phyloP scores from a whole-genome alignment of 441 rosid species.

The Populus hybrid region DNA sequence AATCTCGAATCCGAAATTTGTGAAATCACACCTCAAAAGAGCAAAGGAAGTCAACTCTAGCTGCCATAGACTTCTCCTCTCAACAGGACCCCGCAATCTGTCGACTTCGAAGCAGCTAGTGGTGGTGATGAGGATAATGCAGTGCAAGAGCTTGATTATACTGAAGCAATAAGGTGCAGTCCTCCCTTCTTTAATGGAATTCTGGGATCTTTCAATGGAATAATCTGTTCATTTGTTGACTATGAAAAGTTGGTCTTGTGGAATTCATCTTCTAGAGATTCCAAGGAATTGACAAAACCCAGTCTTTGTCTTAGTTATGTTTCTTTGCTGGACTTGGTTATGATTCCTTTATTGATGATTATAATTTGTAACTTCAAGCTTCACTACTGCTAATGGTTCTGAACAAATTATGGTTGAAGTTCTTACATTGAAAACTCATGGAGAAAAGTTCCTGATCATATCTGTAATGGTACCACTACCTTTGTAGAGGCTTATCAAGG shows the following conservation, averaged over 20 bases:
- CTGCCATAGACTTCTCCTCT: background rate
- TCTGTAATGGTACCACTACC: background rate
- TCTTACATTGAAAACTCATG: slow-evolving; percentile 7
- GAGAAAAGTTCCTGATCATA: slow-evolving; percentile 10
- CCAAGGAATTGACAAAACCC: slow-evolving; percentile 19
- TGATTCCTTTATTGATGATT: background rate
- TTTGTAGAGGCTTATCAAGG: background rate
- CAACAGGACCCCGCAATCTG: slow-evolving; percentile 1
- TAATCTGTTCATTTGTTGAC: slow-evolving; percentile 23
- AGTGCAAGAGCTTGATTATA: background rate
- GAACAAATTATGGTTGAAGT: slow-evolving; percentile 6
- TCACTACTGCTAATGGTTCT: background rate
- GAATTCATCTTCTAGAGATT: too few relatives aligned
- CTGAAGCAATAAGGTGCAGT: background rate
- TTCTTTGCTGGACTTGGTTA: slow-evolving; percentile 9
- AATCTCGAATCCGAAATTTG: slow-evolving; percentile 27
- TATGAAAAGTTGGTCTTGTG: slow-evolving; percentile 1
- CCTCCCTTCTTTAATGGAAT: background rate
- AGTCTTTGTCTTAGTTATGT: background rate
- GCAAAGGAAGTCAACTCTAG: background rate
- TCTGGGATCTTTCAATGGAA: slow-evolving; percentile 33
- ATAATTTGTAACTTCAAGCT: slow-evolving; percentile 1
- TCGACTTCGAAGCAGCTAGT: slow-evolving; percentile 10
- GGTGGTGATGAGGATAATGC: background rate
- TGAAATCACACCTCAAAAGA: background rate